phyloP scores from a whole-genome alignment of 2,329 filamentous ascomycete genomes.

The Claviceps pazoutovae region DNA sequence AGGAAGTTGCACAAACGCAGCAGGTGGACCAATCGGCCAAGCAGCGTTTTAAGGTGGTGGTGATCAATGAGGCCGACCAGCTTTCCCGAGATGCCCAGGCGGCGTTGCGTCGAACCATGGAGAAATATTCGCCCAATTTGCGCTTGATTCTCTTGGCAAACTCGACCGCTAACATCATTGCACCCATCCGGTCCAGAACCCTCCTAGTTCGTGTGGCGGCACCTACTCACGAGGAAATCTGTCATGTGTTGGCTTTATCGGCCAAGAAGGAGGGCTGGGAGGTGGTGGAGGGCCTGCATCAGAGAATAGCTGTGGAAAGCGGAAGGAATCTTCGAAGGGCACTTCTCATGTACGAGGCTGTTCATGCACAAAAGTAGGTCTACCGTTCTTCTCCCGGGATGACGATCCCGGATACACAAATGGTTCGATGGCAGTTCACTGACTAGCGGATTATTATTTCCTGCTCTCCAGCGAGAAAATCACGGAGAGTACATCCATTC shows the following conservation, averaged over 20 bases:
- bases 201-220: conserved; percentile 84
- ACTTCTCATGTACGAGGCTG: conserved; percentile 90
- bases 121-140: conserved; percentile 95
- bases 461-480: conserved; percentile 60
- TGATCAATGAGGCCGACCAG: conserved; percentile 97
- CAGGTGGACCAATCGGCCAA: conserved; percentile 89
- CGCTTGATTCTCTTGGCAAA: conserved; percentile 86
- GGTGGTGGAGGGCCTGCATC: conserved; percentile 60
- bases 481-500: conserved; percentile 74
- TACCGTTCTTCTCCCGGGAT: background rate
- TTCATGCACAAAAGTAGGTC: conserved; percentile 88
- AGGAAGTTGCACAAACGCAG: conserved; percentile 96
- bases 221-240: conserved; percentile 75
- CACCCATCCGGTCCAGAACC: conserved; percentile 87
- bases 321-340: conserved; percentile 82
- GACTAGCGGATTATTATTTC: conserved; percentile 15
- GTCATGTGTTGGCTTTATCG: conserved; percentile 53
- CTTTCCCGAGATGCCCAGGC: conserved; percentile 90
- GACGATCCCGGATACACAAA: background rate
- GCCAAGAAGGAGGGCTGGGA: conserved; percentile 75
- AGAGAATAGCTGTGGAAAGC: conserved; percentile 78
- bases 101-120: conserved; percentile 89
- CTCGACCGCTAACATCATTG: conserved; percentile 95
- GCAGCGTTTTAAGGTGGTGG: conserved; percentile 94
- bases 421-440: background rate